Conservation (phyloP, 768 basidiomycete species). For the Xanthoconium stramineum region DNA sequence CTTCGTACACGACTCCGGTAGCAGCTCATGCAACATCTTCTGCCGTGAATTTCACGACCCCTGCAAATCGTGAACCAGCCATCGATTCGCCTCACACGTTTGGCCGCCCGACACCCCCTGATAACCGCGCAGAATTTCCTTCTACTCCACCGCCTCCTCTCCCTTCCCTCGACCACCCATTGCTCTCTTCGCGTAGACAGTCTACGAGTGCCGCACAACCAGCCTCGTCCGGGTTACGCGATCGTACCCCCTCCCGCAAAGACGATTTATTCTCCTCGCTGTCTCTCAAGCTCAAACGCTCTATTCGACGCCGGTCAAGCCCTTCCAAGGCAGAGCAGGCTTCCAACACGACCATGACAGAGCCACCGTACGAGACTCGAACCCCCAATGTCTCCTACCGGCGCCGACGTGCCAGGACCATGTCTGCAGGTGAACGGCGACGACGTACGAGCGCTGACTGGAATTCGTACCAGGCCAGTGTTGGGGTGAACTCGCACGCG, state of each 20-base stretch:
- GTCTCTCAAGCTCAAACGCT: conserved; percentile 24
- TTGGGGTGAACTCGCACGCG: conserved; percentile 24
- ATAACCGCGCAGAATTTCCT: conserved; percentile 17
- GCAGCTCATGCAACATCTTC: conserved; percentile 12
- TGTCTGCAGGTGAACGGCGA: conserved; percentile 35
- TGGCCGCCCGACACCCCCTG: conserved; percentile 36
- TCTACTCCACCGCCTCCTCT: conserved; percentile 47
- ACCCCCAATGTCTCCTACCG: background rate
- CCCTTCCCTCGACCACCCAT: conserved; percentile 48
- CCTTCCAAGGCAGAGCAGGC: conserved; percentile 25
- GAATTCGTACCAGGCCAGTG: conserved; percentile 47
- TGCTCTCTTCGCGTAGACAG: conserved; percentile 24
- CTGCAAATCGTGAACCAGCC: conserved; percentile 20
- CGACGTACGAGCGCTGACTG: conserved; percentile 59
- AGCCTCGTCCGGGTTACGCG: conserved; percentile 8
- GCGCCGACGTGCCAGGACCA: conserved; percentile 24
- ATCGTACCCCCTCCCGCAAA: conserved; percentile 18
- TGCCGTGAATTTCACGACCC: conserved; percentile 25
- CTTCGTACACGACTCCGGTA: conserved; percentile 18
- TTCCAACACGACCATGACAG: background rate
- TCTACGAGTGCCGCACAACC: conserved; percentile 6
- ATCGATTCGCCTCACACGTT: conserved; percentile 41
- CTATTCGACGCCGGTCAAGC: conserved; percentile 29
- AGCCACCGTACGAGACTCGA: conserved; percentile 1
- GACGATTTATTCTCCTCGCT: conserved; percentile 23